phyloP scores from a whole-genome alignment of 805 yeast genomes.

The Metschnikowia kofuensis region DNA sequence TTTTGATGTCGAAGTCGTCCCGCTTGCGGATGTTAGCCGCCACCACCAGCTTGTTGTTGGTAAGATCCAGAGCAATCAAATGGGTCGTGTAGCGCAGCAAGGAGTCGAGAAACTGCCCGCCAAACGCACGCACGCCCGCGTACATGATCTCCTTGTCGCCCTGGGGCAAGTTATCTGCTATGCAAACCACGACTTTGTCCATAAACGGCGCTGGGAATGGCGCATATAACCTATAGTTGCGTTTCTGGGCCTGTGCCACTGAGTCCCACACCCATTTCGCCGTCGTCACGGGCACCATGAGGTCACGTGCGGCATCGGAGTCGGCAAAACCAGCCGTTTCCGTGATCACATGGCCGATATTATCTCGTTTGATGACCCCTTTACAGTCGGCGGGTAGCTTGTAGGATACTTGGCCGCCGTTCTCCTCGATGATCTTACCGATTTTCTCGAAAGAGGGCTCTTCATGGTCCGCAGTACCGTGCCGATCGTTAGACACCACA shows the following conservation, averaged over 20 bases:
- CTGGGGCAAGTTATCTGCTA: constrained; percentile 51
- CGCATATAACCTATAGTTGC: constrained; percentile 56
- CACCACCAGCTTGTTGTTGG: constrained; percentile 56
- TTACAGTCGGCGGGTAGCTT: neutral
- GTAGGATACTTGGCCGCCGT: constrained; percentile 10
- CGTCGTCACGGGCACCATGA: constrained; percentile 65
- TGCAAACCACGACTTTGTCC: constrained; percentile 58
- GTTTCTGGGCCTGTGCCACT: constrained; percentile 17
- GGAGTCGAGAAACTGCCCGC: constrained; percentile 67
- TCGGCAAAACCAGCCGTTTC: constrained; percentile 51
- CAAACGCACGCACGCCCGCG: constrained; percentile 67
- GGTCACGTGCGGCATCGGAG: constrained; percentile 42
- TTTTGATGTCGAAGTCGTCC: constrained; percentile 43
- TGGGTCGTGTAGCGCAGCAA: constrained; percentile 77
- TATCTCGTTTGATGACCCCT: constrained; percentile 1
- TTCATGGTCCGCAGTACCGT: neutral
- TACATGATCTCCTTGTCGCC: constrained; percentile 66
- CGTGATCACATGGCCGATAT: constrained; percentile 51
- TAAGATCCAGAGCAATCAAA: constrained; percentile 53
- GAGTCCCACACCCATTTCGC: constrained; percentile 60
- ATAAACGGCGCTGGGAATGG: constrained; percentile 71
- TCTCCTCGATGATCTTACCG: constrained; percentile 3
- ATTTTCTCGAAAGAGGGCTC: neutral
- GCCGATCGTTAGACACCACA: constrained; percentile 1
- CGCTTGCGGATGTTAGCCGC: constrained; percentile 40